A percentile compares a stretch with the other conserved stretches of the same genome.
These are phyloP conservation scores for Aspergillus phoenicis DNA, from an alignment of 2,329 filamentous ascomycete species.

Conservation along the genomic window DNA sequence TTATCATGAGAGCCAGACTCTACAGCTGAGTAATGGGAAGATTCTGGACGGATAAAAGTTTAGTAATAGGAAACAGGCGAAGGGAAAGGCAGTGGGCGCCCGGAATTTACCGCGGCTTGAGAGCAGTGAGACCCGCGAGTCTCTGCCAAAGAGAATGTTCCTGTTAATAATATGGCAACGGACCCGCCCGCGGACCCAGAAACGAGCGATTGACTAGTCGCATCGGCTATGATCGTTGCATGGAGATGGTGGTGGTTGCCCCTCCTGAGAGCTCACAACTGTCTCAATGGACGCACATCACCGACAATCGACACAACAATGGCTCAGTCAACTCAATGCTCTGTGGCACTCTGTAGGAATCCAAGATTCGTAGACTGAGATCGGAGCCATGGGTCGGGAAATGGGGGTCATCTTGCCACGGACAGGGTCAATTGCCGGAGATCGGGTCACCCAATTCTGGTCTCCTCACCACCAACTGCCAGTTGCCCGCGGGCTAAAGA, in stretches of 20 bases:
- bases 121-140: slow-evolving; percentile 10
- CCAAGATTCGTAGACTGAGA: no score
- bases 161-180: slow-evolving; percentile 29
- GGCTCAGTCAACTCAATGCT: neutral
- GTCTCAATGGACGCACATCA: neutral
- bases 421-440: neutral
- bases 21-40: neutral
- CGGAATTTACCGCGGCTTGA: slow-evolving; percentile 13
- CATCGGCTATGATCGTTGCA: slow-evolving; percentile 4
- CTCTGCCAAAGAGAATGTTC: slow-evolving; percentile 24
- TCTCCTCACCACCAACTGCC: neutral
- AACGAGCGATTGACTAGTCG: neutral
- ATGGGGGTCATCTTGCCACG: neutral
- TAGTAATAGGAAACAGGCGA: neutral
- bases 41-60: slow-evolving; percentile 11
- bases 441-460: neutral
- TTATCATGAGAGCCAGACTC: neutral
- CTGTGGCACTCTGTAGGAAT: no score
- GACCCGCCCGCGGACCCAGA: slow-evolving; percentile 5
- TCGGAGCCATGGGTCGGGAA: no score
- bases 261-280: neutral
- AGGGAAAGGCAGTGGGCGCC: neutral
- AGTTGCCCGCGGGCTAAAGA: neutral
- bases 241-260: neutral
- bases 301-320: neutral